Conservation (phyloP, 805 yeast genomes). For the Wickerhamomyces rabaulensis region DNA sequence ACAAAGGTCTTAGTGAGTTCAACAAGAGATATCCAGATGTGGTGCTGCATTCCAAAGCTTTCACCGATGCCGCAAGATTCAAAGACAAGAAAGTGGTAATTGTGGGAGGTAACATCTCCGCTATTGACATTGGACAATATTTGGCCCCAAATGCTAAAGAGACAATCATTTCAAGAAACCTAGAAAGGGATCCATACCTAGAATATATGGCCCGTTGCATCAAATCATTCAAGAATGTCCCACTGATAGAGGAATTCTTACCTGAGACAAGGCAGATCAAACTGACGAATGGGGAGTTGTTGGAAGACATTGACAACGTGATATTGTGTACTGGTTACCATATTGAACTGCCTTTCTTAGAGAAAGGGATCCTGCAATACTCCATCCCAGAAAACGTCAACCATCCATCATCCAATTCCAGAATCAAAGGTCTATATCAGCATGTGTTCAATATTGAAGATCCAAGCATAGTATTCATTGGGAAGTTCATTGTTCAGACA, state of each 20-base stretch:
- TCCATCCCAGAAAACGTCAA: conserved; percentile 19
- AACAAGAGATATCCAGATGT: conserved; percentile 35
- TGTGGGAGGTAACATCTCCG: conserved; percentile 40
- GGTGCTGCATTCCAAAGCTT: conserved; percentile 48
- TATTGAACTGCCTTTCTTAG: conserved; percentile 33
- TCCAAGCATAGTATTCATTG: conserved; percentile 42
- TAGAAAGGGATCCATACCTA: conserved; percentile 54
- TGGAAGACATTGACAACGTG: conserved; percentile 32
- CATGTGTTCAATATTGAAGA: conserved; percentile 42
- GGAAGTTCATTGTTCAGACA: conserved; percentile 34
- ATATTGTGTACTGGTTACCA: conserved; percentile 42
- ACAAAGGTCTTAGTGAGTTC: conserved; percentile 43
- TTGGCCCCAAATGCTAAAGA: conserved; percentile 29
- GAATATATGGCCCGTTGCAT: conserved; percentile 31
- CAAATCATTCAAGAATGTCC: conserved; percentile 22
- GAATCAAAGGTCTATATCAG: conserved; percentile 38
- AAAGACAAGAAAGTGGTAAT: conserved; percentile 35
- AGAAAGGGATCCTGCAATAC: conserved; percentile 19
- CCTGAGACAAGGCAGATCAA: conserved; percentile 24
- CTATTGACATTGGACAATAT: conserved; percentile 42
- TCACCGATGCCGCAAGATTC: conserved; percentile 36
- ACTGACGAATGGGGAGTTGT: conserved; percentile 30
- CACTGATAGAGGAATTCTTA: conserved; percentile 23
- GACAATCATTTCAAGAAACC: conserved; percentile 64
- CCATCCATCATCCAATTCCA: conserved; percentile 22